Base-by-base conservation (phyloP, 352 stramenopile genomes). In the Phytopythium sindhum region DNA sequence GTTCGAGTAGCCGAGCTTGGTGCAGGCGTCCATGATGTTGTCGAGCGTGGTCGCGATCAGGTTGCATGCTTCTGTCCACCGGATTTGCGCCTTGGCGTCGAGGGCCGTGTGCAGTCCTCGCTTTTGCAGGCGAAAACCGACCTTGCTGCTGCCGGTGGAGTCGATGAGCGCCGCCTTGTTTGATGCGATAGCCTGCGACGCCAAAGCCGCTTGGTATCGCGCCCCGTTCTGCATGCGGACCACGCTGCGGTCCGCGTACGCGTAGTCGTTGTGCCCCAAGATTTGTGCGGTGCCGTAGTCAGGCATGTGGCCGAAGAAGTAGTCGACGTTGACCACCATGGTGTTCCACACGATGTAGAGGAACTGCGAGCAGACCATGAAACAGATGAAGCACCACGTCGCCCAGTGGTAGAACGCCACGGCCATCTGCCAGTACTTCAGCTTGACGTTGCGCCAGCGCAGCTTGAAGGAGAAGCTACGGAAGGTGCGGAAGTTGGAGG, bases 21-120 rank as follows among this genome's bases (percentile, higher is more conserved):
- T 21, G 31, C 68, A 76, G 9, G 45, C 59, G 0, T 51, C 39
- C 5, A 72, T 26, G 12, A 76, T 74, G 1, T 10, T 10, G 1
- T 69, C 66, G 10, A 79, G 42, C 2, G 72, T 76, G 2, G 2
- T 52, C 7, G 61, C 47, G 26, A 71, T 65, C 1, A 68, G 67
- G 15, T 6, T 53, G 31, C 44, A 51, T n/a, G 44, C n/a, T 5
- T 51, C 21, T 11, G 44, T 29, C 44, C 44, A 29, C 2, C 21
- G 21, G 5, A 29, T 17, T n/a, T 51, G 44, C 44, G 44, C 44
- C 44, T 51, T 51, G n/a, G 44, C 10, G 21, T 51, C 44, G 3
- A 51, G 44, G 0, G 44, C 44, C 1, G 21, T 6, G 44, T 51
- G 44, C n/a, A 51, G 2, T 1, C 7, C 44, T 24, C 44, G n/a